phyloP scores from a whole-genome alignment of 176 grass and related monocot species.

The Phoenix dactylifera region DNA sequence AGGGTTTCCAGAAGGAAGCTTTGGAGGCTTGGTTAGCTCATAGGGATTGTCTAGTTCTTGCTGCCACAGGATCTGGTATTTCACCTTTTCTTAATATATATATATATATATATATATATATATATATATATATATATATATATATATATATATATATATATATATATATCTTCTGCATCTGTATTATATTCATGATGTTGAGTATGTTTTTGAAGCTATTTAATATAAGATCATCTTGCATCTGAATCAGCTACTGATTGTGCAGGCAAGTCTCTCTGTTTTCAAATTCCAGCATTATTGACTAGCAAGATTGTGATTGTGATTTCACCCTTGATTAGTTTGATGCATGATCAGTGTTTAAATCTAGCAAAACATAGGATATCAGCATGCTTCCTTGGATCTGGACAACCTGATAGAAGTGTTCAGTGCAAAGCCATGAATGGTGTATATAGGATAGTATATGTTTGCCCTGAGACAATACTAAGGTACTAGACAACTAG shows the following conservation, averaged over 20 bases:
- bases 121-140: background rate
- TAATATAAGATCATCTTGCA: conserved; percentile 5
- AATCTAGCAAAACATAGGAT: conserved; percentile 79
- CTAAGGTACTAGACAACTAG: conserved; percentile 47
- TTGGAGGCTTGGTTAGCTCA: conserved; percentile 67
- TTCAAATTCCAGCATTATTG: conserved; percentile 84
- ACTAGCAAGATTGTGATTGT: conserved; percentile 71
- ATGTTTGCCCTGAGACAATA: conserved; percentile 93
- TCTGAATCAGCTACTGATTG: conserved; percentile 13
- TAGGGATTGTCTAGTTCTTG: conserved; percentile 69
- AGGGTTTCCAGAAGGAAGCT: conserved; percentile 74
- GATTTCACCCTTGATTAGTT: conserved; percentile 92
- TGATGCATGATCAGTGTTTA: conserved; percentile 95
- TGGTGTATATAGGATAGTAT: conserved; percentile 89
- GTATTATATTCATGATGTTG: background rate
- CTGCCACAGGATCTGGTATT: conserved; percentile 83
- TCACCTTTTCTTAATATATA: background rate
- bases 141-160: too few relatives aligned
- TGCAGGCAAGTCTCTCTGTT: conserved; percentile 93
- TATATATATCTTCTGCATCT: background rate
- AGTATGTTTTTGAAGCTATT: conserved; percentile 4
- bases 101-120: too few relatives aligned
- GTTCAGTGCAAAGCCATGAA: conserved; percentile 84
- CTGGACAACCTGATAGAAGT: conserved; percentile 72
- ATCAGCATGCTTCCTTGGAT: conserved; percentile 94